Conservation (phyloP, 2,329 filamentous ascomycete genomes). For the Fulvia fulva region DNA sequence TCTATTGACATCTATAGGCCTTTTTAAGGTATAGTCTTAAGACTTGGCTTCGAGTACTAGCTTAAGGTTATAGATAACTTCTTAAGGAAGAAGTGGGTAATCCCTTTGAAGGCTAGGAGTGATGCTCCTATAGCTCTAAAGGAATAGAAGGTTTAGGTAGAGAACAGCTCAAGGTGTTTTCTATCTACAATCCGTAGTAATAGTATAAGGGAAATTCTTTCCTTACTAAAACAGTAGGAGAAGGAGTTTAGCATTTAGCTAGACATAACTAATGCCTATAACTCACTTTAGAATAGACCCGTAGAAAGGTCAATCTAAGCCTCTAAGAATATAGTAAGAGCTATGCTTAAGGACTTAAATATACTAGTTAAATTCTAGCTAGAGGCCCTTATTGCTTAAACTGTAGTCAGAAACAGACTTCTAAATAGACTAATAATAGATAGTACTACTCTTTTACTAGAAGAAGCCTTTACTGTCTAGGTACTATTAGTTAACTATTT, state of each 20-base stretch:
- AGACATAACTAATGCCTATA: neutral
- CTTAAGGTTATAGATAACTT: neutral
- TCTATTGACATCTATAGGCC: neutral
- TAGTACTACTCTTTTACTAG: neutral
- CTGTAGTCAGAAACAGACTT: neutral
- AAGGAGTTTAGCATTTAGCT: neutral
- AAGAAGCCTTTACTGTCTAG: neutral
- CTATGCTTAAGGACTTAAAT: neutral
- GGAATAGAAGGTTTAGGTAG: neutral
- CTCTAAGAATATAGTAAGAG: neutral
- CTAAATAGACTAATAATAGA: neutral
- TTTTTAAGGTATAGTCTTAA: neutral
- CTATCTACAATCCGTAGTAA: neutral
- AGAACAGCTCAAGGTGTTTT: neutral
- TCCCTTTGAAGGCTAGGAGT: neutral
- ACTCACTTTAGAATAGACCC: neutral
- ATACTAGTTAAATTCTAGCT: neutral
- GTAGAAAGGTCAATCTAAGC: neutral
- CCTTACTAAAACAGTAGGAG: neutral
- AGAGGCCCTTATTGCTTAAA: neutral
- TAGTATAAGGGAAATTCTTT: neutral
- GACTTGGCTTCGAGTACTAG: neutral
- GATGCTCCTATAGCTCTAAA: neutral
- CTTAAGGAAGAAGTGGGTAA: neutral
- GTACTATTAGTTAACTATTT: neutral